Evolutionary conservation across 495 filamentous ascomycete species (phyloP), one percentile per base, ranked within the genome.

Genomic region (Letharia lupina): DNA sequence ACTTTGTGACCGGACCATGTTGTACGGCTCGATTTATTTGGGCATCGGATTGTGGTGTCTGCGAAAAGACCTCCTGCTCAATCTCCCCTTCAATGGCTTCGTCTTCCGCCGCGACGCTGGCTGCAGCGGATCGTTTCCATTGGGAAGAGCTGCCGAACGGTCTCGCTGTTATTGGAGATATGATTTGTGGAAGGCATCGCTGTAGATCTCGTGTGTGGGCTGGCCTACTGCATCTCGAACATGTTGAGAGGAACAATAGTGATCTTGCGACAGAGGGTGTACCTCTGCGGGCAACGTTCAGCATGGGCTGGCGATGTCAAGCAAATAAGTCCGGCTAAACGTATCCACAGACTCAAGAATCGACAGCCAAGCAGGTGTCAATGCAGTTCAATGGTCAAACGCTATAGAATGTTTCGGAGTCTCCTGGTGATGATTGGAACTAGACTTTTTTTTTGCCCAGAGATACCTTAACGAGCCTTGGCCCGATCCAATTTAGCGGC

Each of bases 1-100:
- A 98, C 48, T 79, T 79, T 28, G 86, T 89, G 70, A 91, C 74
- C 1, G 70, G 66, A 20, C 73, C 72, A 65, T 71, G 48, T 37
- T 73, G 62, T 28, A 59, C 63, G 10, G 66, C 12, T 15, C 13
- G 60, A 15, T 44, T 60, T 50, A 47, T 59, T 20, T 67, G 41
- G 18, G 35, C 5, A 44, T 65, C 59, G 31, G 64, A 65, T 44
- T 65, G 59, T 5, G 69, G 69, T 35, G 61, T 35, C 28, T 69
- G 45, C 15, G 61, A 35, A 39, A 31, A 15, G 13, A 47, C 58
- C 31, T 63, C 63, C 33, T 67, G 59, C 48, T 66, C 65, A 52
- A 65, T 65, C 18, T 69, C 69, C 31, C 70, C 70, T 63, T 75
- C 70, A 11, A 67, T 61, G 4, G 63, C 64, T 58, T 71, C 65